Evolutionary conservation across 768 basidiomycete genomes (phyloP), one percentile per base, ranked within the genome.

Genomic region (Lentinula raphanica): DNA sequence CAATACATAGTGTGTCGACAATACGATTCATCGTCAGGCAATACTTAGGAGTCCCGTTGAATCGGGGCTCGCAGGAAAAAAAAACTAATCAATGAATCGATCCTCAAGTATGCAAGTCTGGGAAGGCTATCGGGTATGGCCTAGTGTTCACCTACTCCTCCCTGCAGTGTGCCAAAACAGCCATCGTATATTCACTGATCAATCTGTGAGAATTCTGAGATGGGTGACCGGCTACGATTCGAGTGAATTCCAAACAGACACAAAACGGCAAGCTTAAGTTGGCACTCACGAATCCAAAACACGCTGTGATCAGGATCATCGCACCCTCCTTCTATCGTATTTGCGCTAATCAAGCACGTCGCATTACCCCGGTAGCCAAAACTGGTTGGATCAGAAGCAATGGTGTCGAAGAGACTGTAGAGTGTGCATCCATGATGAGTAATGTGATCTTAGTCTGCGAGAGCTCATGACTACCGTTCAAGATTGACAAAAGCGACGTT

Each of bases 401-500:
- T 70, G 8, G 63, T 50, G 29, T 65, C 49, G 61, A 72, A 72
- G 7, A 71, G 59, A 12, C 60, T 66, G n/a, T n/a, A n/a, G n/a
- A n/a, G n/a, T n/a, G n/a, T n/a, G n/a, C n/a, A n/a, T n/a, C n/a
- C n/a, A n/a, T n/a, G n/a, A n/a, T n/a, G n/a, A n/a, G n/a, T n/a
- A n/a, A 12, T 13, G n/a, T 17, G 31, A 32, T 7, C 3, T 49
- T 23, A 35, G 27, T 21, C 49, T 51, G 40, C 6, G 35, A 8
- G 31, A 48, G 13, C 53, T 39, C 50, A n/a, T n/a, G n/a, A n/a
- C n/a, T n/a, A 67, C 66, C 62, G 57, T 55, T 68, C 55, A 11
- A 70, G 65, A 49, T 72, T 66, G 12, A 71, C 68, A 45, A 68
- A 68, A 0, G 71, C 69, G 36, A 71, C 62, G 40, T 68, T 65